These are phyloP conservation scores for Phytopythium boreale DNA, from an alignment of 352 stramenopile genomes.

Conservation along the genomic window DNA sequence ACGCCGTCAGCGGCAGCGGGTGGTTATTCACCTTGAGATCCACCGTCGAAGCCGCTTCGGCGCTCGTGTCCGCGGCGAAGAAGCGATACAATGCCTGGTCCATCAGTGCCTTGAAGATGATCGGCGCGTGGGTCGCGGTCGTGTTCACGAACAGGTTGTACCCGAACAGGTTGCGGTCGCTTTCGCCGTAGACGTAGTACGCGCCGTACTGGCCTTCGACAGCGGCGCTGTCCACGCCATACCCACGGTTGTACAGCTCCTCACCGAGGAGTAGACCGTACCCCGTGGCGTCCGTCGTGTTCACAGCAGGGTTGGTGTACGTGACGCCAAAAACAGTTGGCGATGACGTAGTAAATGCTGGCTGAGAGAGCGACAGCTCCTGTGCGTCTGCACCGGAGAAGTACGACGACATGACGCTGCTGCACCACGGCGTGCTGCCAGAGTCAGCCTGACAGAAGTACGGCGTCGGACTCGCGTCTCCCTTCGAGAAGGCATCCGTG, in stretches of 20 bases:
- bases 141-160: conserved; percentile 58
- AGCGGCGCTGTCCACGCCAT: conserved; percentile 45
- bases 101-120: conserved; percentile 51
- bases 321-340: conserved; percentile 54
- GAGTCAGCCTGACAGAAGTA: conserved; percentile 32
- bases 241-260: conserved; percentile 34
- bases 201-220: conserved; percentile 35
- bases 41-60: conserved; percentile 16
- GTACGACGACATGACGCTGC: conserved; percentile 22
- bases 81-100: conserved; percentile 45
- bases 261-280: conserved; percentile 42
- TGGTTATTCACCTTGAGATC: conserved; percentile 43
- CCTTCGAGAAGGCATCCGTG: conserved; percentile 13
- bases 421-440: conserved; percentile 28
- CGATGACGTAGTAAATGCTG: conserved; percentile 28
- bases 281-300: conserved; percentile 40
- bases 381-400: conserved; percentile 33
- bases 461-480: conserved; percentile 34
- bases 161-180: conserved; percentile 24
- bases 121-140: conserved; percentile 29
- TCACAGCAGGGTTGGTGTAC: conserved; percentile 46
- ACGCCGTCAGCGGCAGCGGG: conserved; percentile 44
- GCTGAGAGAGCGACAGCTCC: conserved; percentile 17
- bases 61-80: conserved; percentile 12
- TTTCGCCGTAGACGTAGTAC: conserved; percentile 28